Base-by-base conservation (phyloP, 1,284 basidiomycete genomes). In the Irpex sp. region DNA sequence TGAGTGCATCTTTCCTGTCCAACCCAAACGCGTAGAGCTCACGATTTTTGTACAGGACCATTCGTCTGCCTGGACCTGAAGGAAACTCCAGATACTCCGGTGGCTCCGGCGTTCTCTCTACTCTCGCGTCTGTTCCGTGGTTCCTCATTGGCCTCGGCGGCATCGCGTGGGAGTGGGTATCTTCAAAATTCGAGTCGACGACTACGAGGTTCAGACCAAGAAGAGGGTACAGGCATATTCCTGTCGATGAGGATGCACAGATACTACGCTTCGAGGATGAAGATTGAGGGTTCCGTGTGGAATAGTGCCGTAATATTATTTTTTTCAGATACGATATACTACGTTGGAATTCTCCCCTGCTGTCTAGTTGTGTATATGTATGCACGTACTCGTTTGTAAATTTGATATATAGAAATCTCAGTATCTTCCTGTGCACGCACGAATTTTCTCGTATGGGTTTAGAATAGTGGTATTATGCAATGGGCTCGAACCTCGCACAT, bases 211-310 rank as follows among this genome's bases (percentile, higher is more conserved):
- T 83, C 67, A 76, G 80, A 10, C 65, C 80, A 18, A 77, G 85
- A 58, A 75, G 83, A 47, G 91, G 91, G n/a, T 96, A 96, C 71
- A 80, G 93, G 67, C 82, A 88, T 66, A 73, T 96, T 39, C 86
- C 92, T 1, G 84, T 94, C 60, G 93, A 96, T 71, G 93, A 94
- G 71, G 93, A 96, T 75, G 93, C 92, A 60, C 90, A 91, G 76
- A 83, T 92, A 61, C 73, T 93, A 61, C 78, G 85, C 56, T 93
- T 93, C 69, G 90, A 91, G 68, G 90, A 93, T 68, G 91, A 93
- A 69, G 88, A 90, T 48, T 84, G 65, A 63, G 58, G 33, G 16
- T 14, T 28, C 12, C 10, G n/a, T 23, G n/a, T 19, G 12, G 49
- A 12, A 18, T 12, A 52, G 10, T 16, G 23, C 33, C 23, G 10